A percentile compares a stretch with the other conserved stretches of the same genome.
Evolutionary conservation across 108 stramenopile species (phyloP).

Genomic region (Chaetoceros muelleri): DNA sequence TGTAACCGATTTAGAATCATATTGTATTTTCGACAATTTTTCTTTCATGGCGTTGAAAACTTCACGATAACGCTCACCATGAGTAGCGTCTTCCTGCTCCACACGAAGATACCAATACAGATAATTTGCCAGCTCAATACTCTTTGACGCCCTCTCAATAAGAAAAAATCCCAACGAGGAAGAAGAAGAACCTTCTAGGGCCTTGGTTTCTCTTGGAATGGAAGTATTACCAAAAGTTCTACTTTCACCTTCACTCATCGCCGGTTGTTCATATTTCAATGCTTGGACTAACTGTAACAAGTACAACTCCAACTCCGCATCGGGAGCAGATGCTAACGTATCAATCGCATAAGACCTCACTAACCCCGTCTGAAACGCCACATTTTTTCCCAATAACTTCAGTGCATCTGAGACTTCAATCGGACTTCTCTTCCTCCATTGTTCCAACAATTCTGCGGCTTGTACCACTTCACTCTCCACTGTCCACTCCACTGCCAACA

Average conservation of each 20-base stretch:
- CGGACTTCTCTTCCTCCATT: conserved; percentile 88
- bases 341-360: conserved; percentile 95
- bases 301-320: conserved; percentile 90
- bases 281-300: conserved; percentile 97
- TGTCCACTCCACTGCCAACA: conserved; percentile 94
- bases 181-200: conserved; percentile 5
- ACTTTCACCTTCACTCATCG: conserved; percentile 12
- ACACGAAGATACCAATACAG: conserved; percentile 93
- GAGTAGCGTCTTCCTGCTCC: conserved; percentile 74
- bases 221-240: neutral
- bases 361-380: conserved; percentile 79
- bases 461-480: conserved; percentile 89
- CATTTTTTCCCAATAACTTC: conserved; percentile 89
- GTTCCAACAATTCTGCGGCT: conserved; percentile 86
- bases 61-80: conserved; percentile 70
- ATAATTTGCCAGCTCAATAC: conserved; percentile 85
- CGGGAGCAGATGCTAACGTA: conserved; percentile 76
- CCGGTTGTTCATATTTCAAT: conserved; percentile 83
- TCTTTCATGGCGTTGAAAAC: conserved; percentile 64
- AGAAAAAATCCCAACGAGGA: conserved; percentile 85
- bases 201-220: neutral
- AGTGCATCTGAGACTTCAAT: conserved; percentile 96
- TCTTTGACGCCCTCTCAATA: conserved; percentile 82
- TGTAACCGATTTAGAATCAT: neutral
- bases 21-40: conserved; percentile 30